A percentile compares a stretch with the other conserved stretches of the same genome.
These are phyloP conservation scores for Russula abietina DNA, from an alignment of 768 basidiomycete species.

Conservation along the genomic window DNA sequence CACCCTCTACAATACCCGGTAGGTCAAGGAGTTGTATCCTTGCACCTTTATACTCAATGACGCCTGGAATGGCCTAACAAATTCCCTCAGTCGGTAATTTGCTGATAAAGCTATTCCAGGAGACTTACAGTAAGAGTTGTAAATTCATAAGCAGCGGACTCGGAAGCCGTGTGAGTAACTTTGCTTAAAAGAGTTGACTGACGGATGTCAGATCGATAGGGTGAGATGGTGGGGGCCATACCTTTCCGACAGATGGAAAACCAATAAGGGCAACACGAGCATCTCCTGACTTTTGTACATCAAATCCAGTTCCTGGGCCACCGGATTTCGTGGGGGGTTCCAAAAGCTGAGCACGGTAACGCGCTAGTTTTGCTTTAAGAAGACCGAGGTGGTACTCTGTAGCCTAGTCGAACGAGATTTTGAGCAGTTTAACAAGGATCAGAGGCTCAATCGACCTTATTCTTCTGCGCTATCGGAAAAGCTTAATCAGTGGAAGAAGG, in stretches of 20 bases:
- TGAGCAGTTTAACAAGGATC: background rate
- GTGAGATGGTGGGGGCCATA: constrained; percentile 25
- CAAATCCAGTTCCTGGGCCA: constrained; percentile 77
- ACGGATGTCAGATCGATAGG: constrained; percentile 11
- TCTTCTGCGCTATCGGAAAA: constrained; percentile 72
- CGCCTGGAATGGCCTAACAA: constrained; percentile 86
- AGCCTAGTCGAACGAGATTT: constrained; percentile 43
- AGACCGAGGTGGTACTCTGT: constrained; percentile 93
- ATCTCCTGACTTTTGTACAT: constrained; percentile 83
- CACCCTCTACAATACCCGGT: constrained; percentile 93
- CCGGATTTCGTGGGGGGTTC: constrained; percentile 86
- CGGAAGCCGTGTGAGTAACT: constrained; percentile 85
- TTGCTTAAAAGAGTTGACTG: constrained; percentile 90
- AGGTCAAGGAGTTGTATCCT: constrained; percentile 92
- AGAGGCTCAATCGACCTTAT: constrained; percentile 55
- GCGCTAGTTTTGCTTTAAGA: constrained; percentile 89
- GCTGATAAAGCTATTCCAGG: background rate
- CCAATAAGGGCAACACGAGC: constrained; percentile 89
- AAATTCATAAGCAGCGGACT: constrained; percentile 91
- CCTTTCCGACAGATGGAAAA: constrained; percentile 94
- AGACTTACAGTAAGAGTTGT: constrained; percentile 74
- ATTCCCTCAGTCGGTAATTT: background rate
- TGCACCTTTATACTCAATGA: constrained; percentile 91
- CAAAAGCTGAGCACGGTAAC: constrained; percentile 90
- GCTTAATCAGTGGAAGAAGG: background rate